Base-by-base conservation (phyloP, 148 eudicot species). In the Diospyros lotus region DNA sequence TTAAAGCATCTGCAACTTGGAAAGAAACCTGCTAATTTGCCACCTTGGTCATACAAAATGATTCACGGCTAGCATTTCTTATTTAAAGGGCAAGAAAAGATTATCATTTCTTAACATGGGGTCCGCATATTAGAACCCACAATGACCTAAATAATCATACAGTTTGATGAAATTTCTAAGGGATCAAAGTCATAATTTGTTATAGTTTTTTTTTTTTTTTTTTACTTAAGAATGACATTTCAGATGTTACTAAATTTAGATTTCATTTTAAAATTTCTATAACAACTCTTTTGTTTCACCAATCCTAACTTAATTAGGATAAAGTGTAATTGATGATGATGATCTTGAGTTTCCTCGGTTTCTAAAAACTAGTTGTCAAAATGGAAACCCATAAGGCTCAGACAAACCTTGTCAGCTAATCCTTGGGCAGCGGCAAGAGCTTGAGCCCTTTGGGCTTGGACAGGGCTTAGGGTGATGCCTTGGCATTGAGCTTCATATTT, bases 1-100 rank as follows among this genome's bases (percentile, higher is more conserved):
- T 88, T 55, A 92, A 76, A 71, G 97, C 99, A 82, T 95, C 97
- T 43, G 97, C 99, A 46, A 95, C 96, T 89, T 88, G 96, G 80
- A 90, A 95, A 43, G 87, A 88, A 54, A 85, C 96, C 99, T 95
- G 89, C 41, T 39, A 71, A 60, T 75, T 43, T 13, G 73, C 70
- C 78, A 70, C 66, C 64, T 44, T 17, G 17, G 75, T 79, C 42
- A 69, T 17, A 64, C 58, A 55, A 46, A n/a, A 72, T 72, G 18
- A 65, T 53, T 54, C 28, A 62, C 4, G 44, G 5, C 58, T 68
- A 12, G 50, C 74, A 50, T 39, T 69, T 58, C 38, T 17, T 9
- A 39, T 71, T 12, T 54, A 65, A 40, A 56, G 6, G 38, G 68
- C 44, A 64, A 58, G 58, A 12, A 58, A 69, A 52, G 13, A 45